Evolutionary conservation across 768 basidiomycete species (phyloP), one percentile per base, ranked within the genome.

Genomic region (Tylopilus subfusipes): DNA sequence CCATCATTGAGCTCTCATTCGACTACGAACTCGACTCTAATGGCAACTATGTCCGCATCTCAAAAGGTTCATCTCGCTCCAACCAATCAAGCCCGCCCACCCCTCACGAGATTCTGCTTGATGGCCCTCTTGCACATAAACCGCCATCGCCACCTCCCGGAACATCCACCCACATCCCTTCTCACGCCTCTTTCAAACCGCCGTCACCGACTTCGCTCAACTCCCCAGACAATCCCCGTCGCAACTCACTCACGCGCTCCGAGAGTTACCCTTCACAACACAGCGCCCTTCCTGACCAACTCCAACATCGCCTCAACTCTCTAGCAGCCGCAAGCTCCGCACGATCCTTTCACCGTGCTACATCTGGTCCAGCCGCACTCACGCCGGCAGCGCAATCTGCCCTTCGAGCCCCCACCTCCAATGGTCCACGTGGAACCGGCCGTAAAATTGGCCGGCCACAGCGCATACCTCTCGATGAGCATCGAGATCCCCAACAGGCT

Each of bases 341-440:
- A 11, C 78, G 88, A 47, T 81, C 82, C 7, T 84, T 90, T 62
- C 80, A 83, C 57, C 85, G 89, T 57, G 78, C 82, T 36, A 76
- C 79, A 3, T 91, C 88, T 11, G 84, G 81, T 27, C 82, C 87
- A 11, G 72, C 77, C 48, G 63, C 64, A 34, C 63, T 62, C 44
- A 74, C 66, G 4, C 70, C 63, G 16, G 70, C 61, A 12, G 56
- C 71, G 2, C 69, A 68, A 54, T 53, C 65, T 19, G 50, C 69
- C 25, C 54, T 61, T 24, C 65, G 70, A 40, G 68, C 62, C 2
- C 72, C 70, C 4, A 39, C 56, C 16, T 73, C 70, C 5, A 73
- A 58, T 24, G 68, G 72, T 9, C 63, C 73, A 19, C 72, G 70
- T 39, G 60, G 70, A 21, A 67, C 72, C 14, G 69, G 65, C 27